These are phyloP conservation scores for Erythrophleum fordii DNA, from an alignment of 306 rosid species.

Conservation along the genomic window DNA sequence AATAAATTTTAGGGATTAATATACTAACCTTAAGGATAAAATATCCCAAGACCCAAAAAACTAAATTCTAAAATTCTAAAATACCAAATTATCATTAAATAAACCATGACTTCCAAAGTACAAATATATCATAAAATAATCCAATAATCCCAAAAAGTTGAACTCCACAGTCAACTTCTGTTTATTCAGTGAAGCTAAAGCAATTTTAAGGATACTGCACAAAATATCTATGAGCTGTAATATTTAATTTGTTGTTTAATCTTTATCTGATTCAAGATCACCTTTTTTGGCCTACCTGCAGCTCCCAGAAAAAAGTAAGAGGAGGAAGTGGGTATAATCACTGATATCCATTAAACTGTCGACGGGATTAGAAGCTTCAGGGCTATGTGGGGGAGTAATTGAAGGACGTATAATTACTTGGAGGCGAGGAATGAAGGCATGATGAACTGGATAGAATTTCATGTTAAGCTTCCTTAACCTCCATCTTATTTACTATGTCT, in stretches of 20 bases:
- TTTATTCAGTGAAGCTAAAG: neutral
- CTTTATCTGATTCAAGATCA: slow-evolving; percentile 11
- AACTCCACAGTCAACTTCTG: neutral
- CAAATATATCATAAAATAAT: no score
- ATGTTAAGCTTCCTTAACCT: slow-evolving; percentile 37
- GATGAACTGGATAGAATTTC: slow-evolving; percentile 52
- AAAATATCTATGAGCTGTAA: neutral
- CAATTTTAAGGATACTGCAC: neutral
- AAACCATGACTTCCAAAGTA: neutral
- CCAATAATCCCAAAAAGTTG: neutral
- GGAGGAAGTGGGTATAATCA: slow-evolving; percentile 52
- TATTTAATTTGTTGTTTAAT: neutral
- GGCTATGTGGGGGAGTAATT: slow-evolving; percentile 30
- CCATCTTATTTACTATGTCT: slow-evolving; percentile 30
- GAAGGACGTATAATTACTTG: neutral
- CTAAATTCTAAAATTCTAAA: neutral
- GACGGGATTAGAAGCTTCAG: slow-evolving; percentile 33
- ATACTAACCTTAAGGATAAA: neutral
- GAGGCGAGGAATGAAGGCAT: slow-evolving; percentile 36
- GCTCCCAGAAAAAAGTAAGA: slow-evolving; percentile 80
- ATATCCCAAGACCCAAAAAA: neutral
- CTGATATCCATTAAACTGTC: slow-evolving; percentile 41
- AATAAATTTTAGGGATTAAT: neutral
- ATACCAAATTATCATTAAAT: neutral
- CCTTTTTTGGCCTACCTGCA: slow-evolving; percentile 41